Base-by-base conservation (phyloP, 768 basidiomycete species). In the Coprinellus micaceus region DNA sequence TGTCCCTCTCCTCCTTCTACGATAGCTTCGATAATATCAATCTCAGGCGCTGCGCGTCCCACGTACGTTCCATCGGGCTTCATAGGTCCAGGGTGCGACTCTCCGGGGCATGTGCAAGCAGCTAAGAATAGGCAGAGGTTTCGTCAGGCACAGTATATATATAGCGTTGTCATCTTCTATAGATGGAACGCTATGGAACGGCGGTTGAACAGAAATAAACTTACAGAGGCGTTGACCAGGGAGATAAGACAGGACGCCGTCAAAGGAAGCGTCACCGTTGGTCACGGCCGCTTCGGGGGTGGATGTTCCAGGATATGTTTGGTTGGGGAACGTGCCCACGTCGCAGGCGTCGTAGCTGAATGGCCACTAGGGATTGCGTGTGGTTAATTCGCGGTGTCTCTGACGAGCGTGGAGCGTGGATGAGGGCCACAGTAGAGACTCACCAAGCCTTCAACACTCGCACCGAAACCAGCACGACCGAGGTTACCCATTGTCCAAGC, bases 241-340 rank as follows among this genome's bases (percentile, higher is more conserved):
- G 28, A 93, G 82, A 65, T 78, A 92, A 2, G 87, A 89, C 71
- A 74, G 58, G 30, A 61, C 61, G 25, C 77, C 72, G 52, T 72
- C 67, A 52, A 79, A 66, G 15, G 44, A 64, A 0, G 72, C 71
- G 55, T 79, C 77, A 25, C 76, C 76, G 13, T 72, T 69, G 25
- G 67, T 62, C 45, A 47, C 77, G 13, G 81, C 77, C 12, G 78
- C 77, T 2, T 72, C 57, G 13, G 86, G 88, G 13, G 28, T 79
- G 10, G 41, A 47, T 5, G 66, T 66, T 11, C 82, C 88, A 52
- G 86, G 82, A 60, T 83, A 68, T 15, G 86, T 82, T 68, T 94
- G 93, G 69, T 91, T 92, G 10, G 81, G 74, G 1, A 87, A 71
- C 1, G 90, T 91, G 4, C 91, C 91, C 9, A 89, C 79, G 66